phyloP scores from a whole-genome alignment of 2,329 filamentous ascomycete species.

The Clonostachys rosea region DNA sequence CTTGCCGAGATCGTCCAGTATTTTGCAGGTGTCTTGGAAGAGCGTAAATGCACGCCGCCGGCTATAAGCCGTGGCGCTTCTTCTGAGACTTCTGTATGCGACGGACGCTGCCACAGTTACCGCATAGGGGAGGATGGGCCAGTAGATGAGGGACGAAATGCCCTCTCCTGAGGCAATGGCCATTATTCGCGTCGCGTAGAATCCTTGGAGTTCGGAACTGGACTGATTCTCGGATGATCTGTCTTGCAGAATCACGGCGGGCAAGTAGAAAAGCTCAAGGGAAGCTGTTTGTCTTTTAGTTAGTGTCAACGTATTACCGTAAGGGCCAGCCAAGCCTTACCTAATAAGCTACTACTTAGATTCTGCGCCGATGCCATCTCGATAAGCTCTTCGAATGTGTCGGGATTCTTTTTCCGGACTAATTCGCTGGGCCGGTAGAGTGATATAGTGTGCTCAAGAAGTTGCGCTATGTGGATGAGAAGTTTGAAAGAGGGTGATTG shows the following conservation, averaged over 20 bases:
- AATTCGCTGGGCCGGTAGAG: constrained; percentile 9
- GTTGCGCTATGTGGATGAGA: constrained; percentile 11
- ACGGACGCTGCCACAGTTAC: constrained; percentile 13
- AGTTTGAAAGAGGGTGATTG: constrained; percentile 12
- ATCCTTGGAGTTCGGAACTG: constrained; percentile 9
- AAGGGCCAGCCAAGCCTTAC: constrained; percentile 2
- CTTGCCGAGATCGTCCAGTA: constrained; percentile 9
- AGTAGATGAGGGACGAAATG: constrained; percentile 9
- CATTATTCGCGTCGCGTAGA: constrained; percentile 11
- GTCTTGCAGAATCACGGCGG: constrained; percentile 10
- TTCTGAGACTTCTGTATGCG: constrained; percentile 12
- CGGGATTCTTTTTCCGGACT: constrained; percentile 3
- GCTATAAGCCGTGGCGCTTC: constrained; percentile 10
- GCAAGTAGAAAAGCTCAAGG: constrained; percentile 12
- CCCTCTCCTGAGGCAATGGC: constrained; percentile 10
- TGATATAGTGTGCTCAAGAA: constrained; percentile 12
- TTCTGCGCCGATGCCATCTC: constrained; percentile 5
- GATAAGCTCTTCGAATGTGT: constrained; percentile 9
- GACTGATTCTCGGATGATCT: constrained; percentile 5
- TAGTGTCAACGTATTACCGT: neutral
- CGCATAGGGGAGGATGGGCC: constrained; percentile 13
- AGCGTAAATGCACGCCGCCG: constrained; percentile 8
- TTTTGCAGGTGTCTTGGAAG: constrained; percentile 11
- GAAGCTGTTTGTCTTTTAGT: constrained; percentile 3
- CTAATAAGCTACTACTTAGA: constrained; percentile 7